Evolutionary conservation across 768 basidiomycete genomes (phyloP).

Genomic region (Cystofilobasidium macerans): DNA sequence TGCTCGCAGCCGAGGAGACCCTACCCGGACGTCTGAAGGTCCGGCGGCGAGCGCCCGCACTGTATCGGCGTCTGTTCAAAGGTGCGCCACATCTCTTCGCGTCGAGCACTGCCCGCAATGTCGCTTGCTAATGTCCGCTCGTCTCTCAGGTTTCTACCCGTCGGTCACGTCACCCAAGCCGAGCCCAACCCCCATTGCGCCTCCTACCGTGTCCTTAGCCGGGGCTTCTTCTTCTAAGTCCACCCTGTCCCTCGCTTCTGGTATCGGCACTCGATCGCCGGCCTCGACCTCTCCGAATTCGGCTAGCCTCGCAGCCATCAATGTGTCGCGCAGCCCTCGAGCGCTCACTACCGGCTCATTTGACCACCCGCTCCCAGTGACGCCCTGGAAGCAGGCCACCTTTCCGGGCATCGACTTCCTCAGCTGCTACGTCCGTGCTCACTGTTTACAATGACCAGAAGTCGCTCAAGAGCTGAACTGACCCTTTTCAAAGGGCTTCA

Average conservation of each 20-base stretch:
- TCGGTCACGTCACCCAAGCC: constrained; percentile 5
- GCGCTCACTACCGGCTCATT: constrained; percentile 57
- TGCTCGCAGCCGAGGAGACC: constrained; percentile 47
- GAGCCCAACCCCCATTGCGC: constrained; percentile 1
- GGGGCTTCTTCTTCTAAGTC: constrained; percentile 1
- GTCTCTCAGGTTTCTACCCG: constrained; percentile 27
- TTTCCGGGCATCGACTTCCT: constrained; percentile 80
- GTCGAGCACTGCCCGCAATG: too few species aligned
- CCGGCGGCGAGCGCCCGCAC: constrained; percentile 69
- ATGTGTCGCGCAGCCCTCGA: not conserved
- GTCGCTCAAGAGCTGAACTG: constrained; percentile 53
- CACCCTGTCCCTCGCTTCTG: constrained; percentile 2
- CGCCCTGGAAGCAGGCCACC: constrained; percentile 42
- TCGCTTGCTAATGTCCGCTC: not conserved
- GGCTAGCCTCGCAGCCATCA: not conserved
- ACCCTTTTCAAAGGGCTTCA: constrained; percentile 51
- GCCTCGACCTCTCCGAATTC: not conserved
- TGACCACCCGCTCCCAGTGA: constrained; percentile 69
- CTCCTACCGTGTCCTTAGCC: too few species aligned
- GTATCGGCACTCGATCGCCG: constrained; percentile 4
- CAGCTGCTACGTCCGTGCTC: constrained; percentile 57
- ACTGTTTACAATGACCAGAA: not conserved
- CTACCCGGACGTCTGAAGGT: constrained; percentile 77
- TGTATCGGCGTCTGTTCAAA: constrained; percentile 83
- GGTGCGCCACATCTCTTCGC: constrained; percentile 38